Conservation (phyloP, 768 basidiomycete genomes). For the Erythrobasidium yunnanense region DNA sequence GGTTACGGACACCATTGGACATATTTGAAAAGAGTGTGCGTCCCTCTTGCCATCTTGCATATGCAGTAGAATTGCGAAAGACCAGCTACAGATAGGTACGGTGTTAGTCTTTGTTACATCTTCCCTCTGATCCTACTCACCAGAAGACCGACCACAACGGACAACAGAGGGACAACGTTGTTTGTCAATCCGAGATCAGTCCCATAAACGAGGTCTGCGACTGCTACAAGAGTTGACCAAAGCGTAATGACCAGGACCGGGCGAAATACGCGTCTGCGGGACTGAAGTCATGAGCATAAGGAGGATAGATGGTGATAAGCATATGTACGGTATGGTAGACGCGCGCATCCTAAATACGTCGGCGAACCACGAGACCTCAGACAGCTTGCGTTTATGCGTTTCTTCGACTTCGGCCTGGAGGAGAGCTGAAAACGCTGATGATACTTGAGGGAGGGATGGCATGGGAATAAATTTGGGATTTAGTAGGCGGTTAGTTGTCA, state of each 20-base stretch:
- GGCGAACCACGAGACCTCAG: constrained; percentile 23
- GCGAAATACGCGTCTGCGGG: constrained; percentile 6
- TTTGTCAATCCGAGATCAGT: constrained; percentile 18
- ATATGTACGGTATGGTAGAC: constrained; percentile 14
- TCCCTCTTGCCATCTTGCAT: constrained; percentile 24
- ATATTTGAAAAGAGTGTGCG: constrained; percentile 19
- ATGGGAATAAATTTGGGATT: neutral
- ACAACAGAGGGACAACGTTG: constrained; percentile 26
- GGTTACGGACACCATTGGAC: constrained; percentile 15
- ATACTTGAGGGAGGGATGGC: constrained; percentile 3
- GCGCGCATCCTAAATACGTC: constrained; percentile 18
- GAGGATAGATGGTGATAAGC: neutral
- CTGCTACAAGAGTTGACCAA: constrained; percentile 8
- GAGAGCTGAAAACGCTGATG: constrained; percentile 5
- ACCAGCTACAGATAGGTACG: too few relatives aligned
- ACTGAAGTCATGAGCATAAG: neutral
- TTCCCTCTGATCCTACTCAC: too few relatives aligned
- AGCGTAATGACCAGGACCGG: constrained; percentile 7
- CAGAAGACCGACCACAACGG: constrained; percentile 26
- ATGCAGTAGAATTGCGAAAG: neutral
- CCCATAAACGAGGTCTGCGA: constrained; percentile 12
- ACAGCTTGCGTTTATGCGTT: neutral
- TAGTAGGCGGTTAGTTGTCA: neutral
- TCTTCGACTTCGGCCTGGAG: constrained; percentile 11
- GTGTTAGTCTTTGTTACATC: too few relatives aligned